Evolutionary conservation across 306 rosid genomes (phyloP).

Genomic region (Vigna angularis): DNA sequence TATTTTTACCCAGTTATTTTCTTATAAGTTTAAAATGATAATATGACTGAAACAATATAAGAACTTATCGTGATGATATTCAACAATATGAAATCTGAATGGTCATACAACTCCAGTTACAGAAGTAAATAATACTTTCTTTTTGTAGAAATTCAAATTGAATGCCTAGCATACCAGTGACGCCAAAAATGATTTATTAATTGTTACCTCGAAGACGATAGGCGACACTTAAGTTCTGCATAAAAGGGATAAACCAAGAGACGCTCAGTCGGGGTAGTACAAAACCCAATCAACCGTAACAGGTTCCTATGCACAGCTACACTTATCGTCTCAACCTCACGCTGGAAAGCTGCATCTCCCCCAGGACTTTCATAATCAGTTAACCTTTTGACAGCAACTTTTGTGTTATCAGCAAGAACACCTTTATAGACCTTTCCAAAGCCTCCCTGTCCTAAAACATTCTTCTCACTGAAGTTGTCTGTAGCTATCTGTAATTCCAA

Average conservation of each 20-base stretch:
- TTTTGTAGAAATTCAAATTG: conserved; percentile 20
- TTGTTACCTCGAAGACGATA: conserved; percentile 83
- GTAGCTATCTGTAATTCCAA: conserved; percentile 90
- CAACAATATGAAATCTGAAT: conserved; percentile 27
- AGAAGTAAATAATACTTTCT: neutral
- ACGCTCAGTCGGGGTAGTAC: conserved; percentile 95
- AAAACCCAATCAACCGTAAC: conserved; percentile 86
- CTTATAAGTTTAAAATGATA: neutral
- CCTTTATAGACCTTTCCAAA: conserved; percentile 99
- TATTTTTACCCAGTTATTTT: neutral
- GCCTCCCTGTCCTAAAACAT: conserved; percentile 98
- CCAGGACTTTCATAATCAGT: conserved; percentile 97
- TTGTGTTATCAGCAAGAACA: conserved; percentile 83
- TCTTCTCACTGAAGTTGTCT: conserved; percentile 87
- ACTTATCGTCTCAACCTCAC: conserved; percentile 99
- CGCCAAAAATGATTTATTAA: conserved; percentile 23
- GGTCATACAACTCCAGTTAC: conserved; percentile 1
- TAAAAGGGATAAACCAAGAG: conserved; percentile 91
- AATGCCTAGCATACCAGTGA: conserved; percentile 28
- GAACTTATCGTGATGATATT: conserved; percentile 7
- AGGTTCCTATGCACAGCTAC: conserved; percentile 95
- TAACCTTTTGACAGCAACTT: conserved; percentile 94
- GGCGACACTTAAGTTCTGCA: conserved; percentile 98
- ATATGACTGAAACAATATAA: neutral
- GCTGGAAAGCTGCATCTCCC: conserved; percentile 96